Base-by-base conservation (phyloP, 2,329 filamentous ascomycete species). In the Clonostachys rosea region DNA sequence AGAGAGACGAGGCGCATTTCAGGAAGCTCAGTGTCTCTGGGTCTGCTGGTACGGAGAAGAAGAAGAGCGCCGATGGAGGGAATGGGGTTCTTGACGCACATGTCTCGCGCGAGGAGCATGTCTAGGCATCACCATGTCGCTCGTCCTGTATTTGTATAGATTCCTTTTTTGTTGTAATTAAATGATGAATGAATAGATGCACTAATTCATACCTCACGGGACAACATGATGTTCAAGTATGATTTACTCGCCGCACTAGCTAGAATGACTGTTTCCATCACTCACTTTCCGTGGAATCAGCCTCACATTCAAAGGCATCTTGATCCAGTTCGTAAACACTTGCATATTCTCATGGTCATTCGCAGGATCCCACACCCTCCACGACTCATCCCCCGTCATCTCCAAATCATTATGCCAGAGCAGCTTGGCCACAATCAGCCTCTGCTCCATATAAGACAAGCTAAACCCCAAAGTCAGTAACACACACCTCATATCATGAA, bases 401-500 rank as follows among this genome's bases (percentile, higher is more conserved):
- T 58, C 55, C 48, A 76, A 47, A 47, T 79, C 74, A 52, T 77
- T 79, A 43, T 71, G 72, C 57, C 65, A 78, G 1, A 79, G 52
- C 6, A 79, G 52, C 4, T 67, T 67, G 0, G 70, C 67, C 8
- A 79, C 55, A 36, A 78, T 70, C 5, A 76, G 56, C 5, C 75
- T 64, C 65, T 78, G 73, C 54, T 79, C 74, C 17, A 69, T 62
- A 44, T 74, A 75, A 4, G 74, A 74, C 36, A 79, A 59, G 48
- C 24, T 30, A 10, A 30, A 30, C 4, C 24, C 24, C 24, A 20
- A 30, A 30, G 24, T 30, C 24, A 30, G 24, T 3, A 30, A 30
- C 24, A 30, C 20, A 20, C 20, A 30, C 24, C 24, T 30, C 24
- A 30, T 8, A 24, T 24, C 7, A 24, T 6, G 2, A 8, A 24